A percentile compares a stretch with the other conserved stretches of the same genome.
Evolutionary conservation across 1,139 yeast species (phyloP).

Genomic region (Candida anutae): DNA sequence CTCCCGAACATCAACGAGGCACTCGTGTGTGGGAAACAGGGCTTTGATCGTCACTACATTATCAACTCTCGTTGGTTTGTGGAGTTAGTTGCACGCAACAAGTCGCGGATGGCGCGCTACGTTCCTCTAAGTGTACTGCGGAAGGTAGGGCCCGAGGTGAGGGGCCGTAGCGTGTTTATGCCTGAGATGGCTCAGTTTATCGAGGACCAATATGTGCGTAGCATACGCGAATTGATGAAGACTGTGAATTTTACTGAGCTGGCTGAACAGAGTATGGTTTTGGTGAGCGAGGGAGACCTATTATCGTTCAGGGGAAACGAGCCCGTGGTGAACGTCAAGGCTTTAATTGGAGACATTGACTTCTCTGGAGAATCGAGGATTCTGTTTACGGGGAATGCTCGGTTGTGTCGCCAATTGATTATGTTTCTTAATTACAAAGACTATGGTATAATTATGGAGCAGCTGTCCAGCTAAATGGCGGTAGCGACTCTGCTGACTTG

Average conservation of each 20-base stretch:
- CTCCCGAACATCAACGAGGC: constrained; percentile 6
- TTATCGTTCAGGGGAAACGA: constrained; percentile 1
- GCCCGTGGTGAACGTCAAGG: constrained; percentile 3
- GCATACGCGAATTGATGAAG: constrained; percentile 4
- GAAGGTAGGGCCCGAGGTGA: too few species aligned
- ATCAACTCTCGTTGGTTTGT: constrained; percentile 8
- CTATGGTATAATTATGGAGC: not conserved
- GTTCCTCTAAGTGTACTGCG: too few species aligned
- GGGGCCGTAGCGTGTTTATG: constrained; percentile 7
- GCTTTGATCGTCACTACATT: constrained; percentile 8
- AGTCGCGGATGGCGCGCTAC: constrained; percentile 5
- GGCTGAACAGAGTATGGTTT: constrained; percentile 1
- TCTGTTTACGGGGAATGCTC: constrained; percentile 2
- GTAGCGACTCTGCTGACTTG: constrained; percentile 12
- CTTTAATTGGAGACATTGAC: not conserved
- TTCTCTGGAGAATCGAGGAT: not conserved
- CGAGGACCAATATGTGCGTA: constrained; percentile 6
- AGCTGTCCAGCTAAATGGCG: too few species aligned
- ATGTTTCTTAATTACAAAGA: constrained; percentile 1
- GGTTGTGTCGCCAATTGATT: constrained; percentile 2
- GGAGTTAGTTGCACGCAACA: constrained; percentile 5
- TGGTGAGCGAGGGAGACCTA: constrained; percentile 4
- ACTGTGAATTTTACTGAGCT: not conserved
- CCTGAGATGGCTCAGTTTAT: constrained; percentile 10
- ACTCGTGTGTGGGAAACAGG: constrained; percentile 3